Percentiles rank a stretch among this genome's conserved stretches.
Evolutionary conservation across 257 asterid genomes (phyloP).

Genomic region (Solanum acaule): DNA sequence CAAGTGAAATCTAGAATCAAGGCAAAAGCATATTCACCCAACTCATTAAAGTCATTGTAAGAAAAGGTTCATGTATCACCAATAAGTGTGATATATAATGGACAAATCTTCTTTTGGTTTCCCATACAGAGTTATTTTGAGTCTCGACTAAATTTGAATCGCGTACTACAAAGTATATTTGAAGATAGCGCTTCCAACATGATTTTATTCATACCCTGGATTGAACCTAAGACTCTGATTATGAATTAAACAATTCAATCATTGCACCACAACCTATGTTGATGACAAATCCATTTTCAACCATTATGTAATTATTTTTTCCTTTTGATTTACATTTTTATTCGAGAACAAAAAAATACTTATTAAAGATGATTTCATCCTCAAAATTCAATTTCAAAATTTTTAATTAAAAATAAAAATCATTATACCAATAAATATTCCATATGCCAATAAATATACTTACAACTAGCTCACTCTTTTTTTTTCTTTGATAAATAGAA

Average conservation of each 20-base stretch:
- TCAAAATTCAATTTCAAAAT: background rate
- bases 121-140: background rate
- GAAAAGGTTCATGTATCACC: slow-evolving; percentile 10
- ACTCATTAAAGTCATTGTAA: background rate
- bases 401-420: background rate
- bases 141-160: background rate
- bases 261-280: background rate
- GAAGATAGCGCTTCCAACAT: no score
- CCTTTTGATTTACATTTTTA: background rate
- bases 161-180: rapidly evolving
- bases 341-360: background rate
- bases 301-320: background rate
- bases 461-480: background rate
- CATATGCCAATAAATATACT: background rate
- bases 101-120: background rate
- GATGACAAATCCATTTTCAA: background rate
- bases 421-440: background rate
- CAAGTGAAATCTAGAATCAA: slow-evolving; percentile 4
- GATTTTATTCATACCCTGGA: no score
- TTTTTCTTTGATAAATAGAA: background rate
- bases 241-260: background rate
- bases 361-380: background rate
- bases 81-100: background rate
- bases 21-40: background rate
- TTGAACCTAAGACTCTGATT: background rate